These are phyloP conservation scores for Trichoderma atrobrunneum DNA, from an alignment of 2,329 filamentous ascomycete genomes.

Conservation along the genomic window DNA sequence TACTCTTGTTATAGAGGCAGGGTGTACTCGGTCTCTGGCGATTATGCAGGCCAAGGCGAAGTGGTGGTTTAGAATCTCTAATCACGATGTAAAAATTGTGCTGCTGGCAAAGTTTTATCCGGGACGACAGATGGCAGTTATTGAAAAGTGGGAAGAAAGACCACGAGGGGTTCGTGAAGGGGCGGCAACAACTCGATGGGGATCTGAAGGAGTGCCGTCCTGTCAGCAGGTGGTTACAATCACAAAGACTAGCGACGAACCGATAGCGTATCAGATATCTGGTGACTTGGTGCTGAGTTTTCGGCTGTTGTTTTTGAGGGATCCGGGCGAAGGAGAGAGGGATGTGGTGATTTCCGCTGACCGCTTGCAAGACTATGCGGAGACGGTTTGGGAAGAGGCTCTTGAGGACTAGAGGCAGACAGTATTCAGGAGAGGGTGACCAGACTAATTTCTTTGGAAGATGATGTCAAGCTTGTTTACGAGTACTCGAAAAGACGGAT, in stretches of 20 bases:
- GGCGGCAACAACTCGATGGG: background rate
- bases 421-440: background rate
- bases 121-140: background rate
- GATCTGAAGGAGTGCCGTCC: background rate
- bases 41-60: background rate
- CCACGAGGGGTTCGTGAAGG: background rate
- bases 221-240: background rate
- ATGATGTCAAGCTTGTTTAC: background rate
- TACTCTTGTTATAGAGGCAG: background rate
- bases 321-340: background rate
- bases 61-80: background rate
- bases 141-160: background rate
- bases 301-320: background rate
- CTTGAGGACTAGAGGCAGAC: background rate
- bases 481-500: background rate
- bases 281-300: background rate
- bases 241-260: background rate
- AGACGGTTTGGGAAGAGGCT: background rate
- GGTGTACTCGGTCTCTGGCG: background rate
- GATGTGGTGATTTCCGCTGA: background rate
- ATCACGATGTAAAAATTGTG: background rate
- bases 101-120: background rate
- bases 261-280: background rate
- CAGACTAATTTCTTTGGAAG: background rate
- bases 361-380: background rate